Evolutionary conservation across 305 asterid genomes (phyloP), one percentile per base, ranked within the genome.

Genomic region (Solanum hybrid): DNA sequence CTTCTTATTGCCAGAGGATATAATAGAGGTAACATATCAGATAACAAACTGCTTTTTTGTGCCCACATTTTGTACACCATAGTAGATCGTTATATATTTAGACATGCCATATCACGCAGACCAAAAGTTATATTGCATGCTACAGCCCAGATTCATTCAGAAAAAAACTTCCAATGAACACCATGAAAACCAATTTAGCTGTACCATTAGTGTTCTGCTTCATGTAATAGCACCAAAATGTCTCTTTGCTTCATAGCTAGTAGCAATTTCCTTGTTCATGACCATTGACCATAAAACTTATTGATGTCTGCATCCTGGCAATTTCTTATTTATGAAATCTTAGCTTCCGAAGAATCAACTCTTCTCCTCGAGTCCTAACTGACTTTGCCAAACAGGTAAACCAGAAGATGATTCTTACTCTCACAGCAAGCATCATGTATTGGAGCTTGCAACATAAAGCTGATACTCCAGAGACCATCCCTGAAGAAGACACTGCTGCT

Each of bases 1-100:
- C 90, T 97, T 97, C 90, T 94, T 96, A 90, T 92, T 97, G 94
- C 99, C 98, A 6, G 99, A 97, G 95, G 99, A 97, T 92, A 96
- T 97, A 73, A 94, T 97, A 85, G 98, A 95, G 98, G 99, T 95
- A 92, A 60, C 11, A 11, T 45, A 29, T 19, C 12, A 82, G 15
- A 19, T 31, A 85, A 31, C 45, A 31, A 32, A 56, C 45, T 19
- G 12, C 32, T 51, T 51, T 51, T 34, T 51, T 51, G 29, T 51
- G 0, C 42, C 19, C 4, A 4, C 29, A 27, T 19, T 84, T 69
- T 86, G 80, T 69, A 86, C 7, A 86, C 31, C 31, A 36, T 10
- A 24, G 0, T 12, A 86, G 27, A 86, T 7, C 19, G 6, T 82
- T 42, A 29, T 17, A 10, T 26, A 45, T 84, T 17, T 64, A 45